phyloP scores from a whole-genome alignment of 2,329 filamentous ascomycete species.

The Juglanconis juglandina region DNA sequence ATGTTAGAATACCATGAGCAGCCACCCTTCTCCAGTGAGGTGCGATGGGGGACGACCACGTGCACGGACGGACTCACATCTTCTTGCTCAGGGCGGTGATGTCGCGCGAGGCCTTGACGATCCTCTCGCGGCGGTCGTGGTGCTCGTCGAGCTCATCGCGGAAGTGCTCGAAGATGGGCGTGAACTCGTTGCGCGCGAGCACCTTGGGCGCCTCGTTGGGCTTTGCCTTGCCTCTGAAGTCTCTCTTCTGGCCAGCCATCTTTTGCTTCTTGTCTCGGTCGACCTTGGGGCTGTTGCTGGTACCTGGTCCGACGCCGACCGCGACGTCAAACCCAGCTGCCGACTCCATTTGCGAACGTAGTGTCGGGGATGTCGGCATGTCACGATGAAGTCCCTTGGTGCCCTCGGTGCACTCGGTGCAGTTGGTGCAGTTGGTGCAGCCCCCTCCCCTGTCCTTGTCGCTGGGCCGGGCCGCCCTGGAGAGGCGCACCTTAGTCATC shows the following conservation, averaged over 20 bases:
- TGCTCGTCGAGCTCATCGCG: constrained; percentile 88
- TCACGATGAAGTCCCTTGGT: background rate
- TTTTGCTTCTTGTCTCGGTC: constrained; percentile 18
- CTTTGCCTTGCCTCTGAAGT: constrained; percentile 50
- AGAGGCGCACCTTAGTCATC: background rate
- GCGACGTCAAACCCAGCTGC: background rate
- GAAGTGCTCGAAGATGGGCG: constrained; percentile 80
- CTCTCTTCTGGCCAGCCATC: constrained; percentile 49
- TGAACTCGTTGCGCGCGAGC: constrained; percentile 46
- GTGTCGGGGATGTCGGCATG: background rate
- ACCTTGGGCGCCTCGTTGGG: constrained; percentile 23
- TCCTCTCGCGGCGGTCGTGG: constrained; percentile 83
- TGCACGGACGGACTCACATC: constrained; percentile 58
- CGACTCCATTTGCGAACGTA: background rate
- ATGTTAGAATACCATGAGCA: background rate
- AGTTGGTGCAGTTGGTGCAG: background rate
- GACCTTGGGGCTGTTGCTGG: background rate
- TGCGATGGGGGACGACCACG: too few species aligned
- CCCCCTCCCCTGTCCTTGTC: background rate
- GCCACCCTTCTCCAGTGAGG: too few species aligned
- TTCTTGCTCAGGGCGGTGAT: constrained; percentile 96
- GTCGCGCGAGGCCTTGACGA: constrained; percentile 88
- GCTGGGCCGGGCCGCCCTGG: background rate
- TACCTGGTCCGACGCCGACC: background rate
- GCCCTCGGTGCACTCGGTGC: background rate